Percentiles rank a stretch among this genome's conserved stretches.
Conservation (phyloP, 1,284 basidiomycete species). For the Ceratobasidium sp. region DNA sequence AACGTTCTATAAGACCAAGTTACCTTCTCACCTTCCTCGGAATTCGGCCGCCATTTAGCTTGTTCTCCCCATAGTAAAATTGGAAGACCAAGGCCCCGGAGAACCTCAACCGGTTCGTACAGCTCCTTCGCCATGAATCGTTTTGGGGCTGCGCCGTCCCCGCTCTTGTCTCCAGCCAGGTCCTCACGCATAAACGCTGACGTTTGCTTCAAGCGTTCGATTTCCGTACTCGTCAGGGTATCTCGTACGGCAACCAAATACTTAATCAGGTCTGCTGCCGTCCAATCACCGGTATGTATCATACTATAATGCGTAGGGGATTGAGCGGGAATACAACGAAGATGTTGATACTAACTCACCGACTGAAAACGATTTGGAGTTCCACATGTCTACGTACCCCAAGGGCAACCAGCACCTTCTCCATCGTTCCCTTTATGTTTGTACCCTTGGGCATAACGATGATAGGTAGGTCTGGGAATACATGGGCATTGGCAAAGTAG, state of each 20-base stretch:
- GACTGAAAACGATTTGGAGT: constrained; percentile 85
- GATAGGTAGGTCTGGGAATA: constrained; percentile 90
- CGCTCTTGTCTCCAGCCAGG: constrained; percentile 48
- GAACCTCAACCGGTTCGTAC: constrained; percentile 84
- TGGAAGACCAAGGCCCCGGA: constrained; percentile 81
- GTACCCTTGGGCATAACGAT: constrained; percentile 77
- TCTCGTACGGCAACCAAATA: constrained; percentile 90
- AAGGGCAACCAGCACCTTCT: constrained; percentile 79
- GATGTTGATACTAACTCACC: constrained; percentile 59
- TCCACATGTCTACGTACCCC: constrained; percentile 94
- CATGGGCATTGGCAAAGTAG: constrained; percentile 88
- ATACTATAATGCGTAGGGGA: constrained; percentile 64
- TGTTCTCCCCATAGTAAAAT: constrained; percentile 88
- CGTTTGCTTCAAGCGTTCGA: constrained; percentile 80
- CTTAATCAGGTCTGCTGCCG: constrained; percentile 78
- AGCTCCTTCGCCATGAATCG: constrained; percentile 76
- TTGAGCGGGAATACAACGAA: constrained; percentile 17
- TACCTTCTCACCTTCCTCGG: constrained; percentile 78
- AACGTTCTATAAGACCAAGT: constrained; percentile 23
- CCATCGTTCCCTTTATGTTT: constrained; percentile 76
- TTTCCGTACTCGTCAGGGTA: constrained; percentile 73
- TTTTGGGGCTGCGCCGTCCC: constrained; percentile 53
- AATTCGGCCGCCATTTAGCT: constrained; percentile 78
- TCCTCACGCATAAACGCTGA: constrained; percentile 81
- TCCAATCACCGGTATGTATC: constrained; percentile 87